Percentiles rank a stretch among this genome's conserved stretches.
Evolutionary conservation across 1,139 yeast species (phyloP).

Genomic region (Scheffersomyces cryptocercus): DNA sequence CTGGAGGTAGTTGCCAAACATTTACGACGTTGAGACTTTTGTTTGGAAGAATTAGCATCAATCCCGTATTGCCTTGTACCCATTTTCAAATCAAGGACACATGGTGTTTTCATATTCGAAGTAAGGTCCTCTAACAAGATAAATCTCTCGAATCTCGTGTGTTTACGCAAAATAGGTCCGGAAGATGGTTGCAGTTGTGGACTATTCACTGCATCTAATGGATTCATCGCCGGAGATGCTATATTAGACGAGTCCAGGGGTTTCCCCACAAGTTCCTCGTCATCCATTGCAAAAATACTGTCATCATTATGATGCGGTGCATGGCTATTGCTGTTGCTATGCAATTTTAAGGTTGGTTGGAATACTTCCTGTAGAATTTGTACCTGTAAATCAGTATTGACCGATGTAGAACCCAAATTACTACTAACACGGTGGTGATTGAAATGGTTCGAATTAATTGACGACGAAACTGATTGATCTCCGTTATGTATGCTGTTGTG

Average conservation of each 20-base stretch:
- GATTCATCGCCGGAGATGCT: constrained; percentile 4
- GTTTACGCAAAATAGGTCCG: constrained; percentile 30
- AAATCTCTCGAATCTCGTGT: constrained; percentile 70
- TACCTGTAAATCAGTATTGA: constrained; percentile 42
- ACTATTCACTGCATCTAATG: not conserved
- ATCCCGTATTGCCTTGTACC: constrained; percentile 99
- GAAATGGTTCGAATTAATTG: constrained; percentile 2
- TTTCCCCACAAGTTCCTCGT: constrained; percentile 12
- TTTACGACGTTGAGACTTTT: constrained; percentile 76
- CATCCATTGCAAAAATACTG: constrained; percentile 40
- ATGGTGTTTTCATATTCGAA: constrained; percentile 76
- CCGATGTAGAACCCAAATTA: constrained; percentile 32
- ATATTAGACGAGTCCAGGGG: constrained; percentile 5
- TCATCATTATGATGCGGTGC: constrained; percentile 13
- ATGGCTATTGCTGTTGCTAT: constrained; percentile 2
- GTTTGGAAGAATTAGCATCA: constrained; percentile 75
- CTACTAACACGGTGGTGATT: constrained; percentile 1
- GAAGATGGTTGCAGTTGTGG: not conserved
- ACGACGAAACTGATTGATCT: constrained; percentile 1
- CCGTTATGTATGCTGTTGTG: constrained; percentile 5
- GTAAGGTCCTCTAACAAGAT: constrained; percentile 92
- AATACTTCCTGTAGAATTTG: constrained; percentile 43
- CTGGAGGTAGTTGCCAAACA: constrained; percentile 82
- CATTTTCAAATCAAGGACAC: constrained; percentile 95
- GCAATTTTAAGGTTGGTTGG: constrained; percentile 22